Evolutionary conservation across 2,329 filamentous ascomycete genomes (phyloP).

Genomic region (Fusarium sp.): DNA sequence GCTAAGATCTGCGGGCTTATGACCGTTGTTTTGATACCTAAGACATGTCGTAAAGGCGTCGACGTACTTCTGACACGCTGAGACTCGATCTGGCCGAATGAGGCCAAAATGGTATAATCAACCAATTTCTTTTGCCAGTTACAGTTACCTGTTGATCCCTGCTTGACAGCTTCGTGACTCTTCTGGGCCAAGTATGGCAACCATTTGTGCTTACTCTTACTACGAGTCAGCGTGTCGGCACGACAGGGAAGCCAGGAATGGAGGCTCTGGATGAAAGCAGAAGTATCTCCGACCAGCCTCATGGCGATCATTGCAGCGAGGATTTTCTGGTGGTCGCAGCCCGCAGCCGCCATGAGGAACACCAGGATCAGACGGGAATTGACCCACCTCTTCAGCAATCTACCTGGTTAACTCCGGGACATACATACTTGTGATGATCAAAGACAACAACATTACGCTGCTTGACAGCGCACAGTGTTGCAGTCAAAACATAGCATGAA

Average conservation of each 20-base stretch:
- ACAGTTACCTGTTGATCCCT: slow-evolving; percentile 14
- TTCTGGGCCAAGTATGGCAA: slow-evolving; percentile 1
- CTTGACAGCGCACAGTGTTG: not conserved
- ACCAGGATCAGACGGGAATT: slow-evolving; percentile 30
- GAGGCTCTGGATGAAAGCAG: slow-evolving; percentile 35
- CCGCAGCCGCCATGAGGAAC: slow-evolving; percentile 27
- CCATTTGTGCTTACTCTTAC: not conserved
- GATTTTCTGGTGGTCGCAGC: slow-evolving; percentile 24
- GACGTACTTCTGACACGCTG: slow-evolving; percentile 17
- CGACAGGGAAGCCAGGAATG: slow-evolving; percentile 26
- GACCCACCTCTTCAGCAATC: slow-evolving; percentile 22
- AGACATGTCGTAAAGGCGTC: not conserved
- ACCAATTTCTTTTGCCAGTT: slow-evolving; percentile 13
- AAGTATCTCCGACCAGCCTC: slow-evolving; percentile 34
- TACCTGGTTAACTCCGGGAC: not conserved
- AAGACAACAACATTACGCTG: not conserved
- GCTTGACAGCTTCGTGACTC: slow-evolving; percentile 10
- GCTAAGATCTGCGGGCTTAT: slow-evolving; percentile 7
- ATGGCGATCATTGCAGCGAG: slow-evolving; percentile 34
- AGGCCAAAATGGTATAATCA: slow-evolving; percentile 6
- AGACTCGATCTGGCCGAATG: slow-evolving; percentile 10
- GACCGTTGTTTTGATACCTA: not conserved
- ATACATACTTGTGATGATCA: not conserved
- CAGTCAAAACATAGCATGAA: not conserved
- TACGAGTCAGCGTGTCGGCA: slow-evolving; percentile 38